Evolutionary conservation across 1,139 yeast genomes (phyloP), one percentile per base, ranked within the genome.

Genomic region (Scheffersomyces lignicola): DNA sequence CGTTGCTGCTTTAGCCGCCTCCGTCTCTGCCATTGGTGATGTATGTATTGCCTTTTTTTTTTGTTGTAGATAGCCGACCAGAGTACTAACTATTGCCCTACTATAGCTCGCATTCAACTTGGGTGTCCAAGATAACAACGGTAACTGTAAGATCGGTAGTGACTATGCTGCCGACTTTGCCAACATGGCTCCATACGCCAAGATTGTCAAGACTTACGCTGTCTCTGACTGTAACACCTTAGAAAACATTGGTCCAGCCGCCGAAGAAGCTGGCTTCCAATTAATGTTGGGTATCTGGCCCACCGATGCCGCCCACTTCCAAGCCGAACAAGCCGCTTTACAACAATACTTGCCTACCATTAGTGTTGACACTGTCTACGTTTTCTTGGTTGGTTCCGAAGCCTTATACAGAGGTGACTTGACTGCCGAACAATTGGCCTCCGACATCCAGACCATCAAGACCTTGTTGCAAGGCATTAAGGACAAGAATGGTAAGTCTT

Each of bases 211-310:
- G 65, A 83, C 90, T 30, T 89, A 86, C 56, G 89, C 96, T 30
- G 85, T 83, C 36, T 80, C 92, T 14, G 94, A 86, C 62, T 88
- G 96, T 72, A 81, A 86, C 73, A 83, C 95, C 40, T 73, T 90
- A 56, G 77, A 83, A 65, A 71, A 72, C 57, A 68, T 90, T 50
- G 95, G 88, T 38, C 96, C 96, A 31, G 96, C 89, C 42, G 87
- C 88, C 40, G 89, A 82, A 53, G 66, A 69, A 35, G 80, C 80
- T 45, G 86, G 88, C 36, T 84, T 89, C 73, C 69, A 74, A 54
- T 61, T 85, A 36, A 76, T 87, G 60, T 67, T 86, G 33, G 96
- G 96, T 62, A 73, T 89, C 51, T 88, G 96, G 96, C 96, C 96
- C 59, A 85, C 72, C 36, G 95, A 86, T 55, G 86, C 79, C 37